These are phyloP conservation scores for Eimeria sp. DNA, from an alignment of 169 alveolate species.

Conservation along the genomic window DNA sequence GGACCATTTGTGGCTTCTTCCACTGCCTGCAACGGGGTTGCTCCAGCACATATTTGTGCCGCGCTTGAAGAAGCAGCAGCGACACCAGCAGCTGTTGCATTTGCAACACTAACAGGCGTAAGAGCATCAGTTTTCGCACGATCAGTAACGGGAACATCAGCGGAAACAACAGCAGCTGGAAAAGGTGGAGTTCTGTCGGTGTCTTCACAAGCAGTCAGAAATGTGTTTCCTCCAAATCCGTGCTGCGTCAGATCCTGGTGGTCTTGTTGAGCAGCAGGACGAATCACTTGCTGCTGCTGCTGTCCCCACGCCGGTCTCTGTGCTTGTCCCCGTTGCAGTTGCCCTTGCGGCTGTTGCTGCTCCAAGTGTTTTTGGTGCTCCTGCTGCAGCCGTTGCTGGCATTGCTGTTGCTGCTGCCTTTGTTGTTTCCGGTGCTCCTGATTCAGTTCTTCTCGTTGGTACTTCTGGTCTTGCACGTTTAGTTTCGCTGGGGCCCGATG, in stretches of 20 bases:
- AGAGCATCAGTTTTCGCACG: not conserved
- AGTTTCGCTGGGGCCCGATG: not conserved
- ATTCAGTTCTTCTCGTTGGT: not conserved
- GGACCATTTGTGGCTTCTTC: not conserved
- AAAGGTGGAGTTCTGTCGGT: not conserved
- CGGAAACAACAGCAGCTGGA: not conserved
- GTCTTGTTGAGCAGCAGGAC: not conserved
- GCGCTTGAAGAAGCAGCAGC: slow-evolving; percentile 7
- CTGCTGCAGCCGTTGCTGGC: not conserved
- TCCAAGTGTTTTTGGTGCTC: not conserved
- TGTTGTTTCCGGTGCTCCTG: slow-evolving; percentile 1
- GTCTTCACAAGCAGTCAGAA: slow-evolving; percentile 40
- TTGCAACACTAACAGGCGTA: not conserved
- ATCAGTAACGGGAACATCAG: not conserved
- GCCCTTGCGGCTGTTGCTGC: not conserved
- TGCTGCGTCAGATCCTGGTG: not conserved
- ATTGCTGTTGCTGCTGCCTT: not conserved
- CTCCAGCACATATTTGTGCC: not conserved
- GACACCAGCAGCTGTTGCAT: not conserved
- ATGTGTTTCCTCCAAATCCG: not conserved
- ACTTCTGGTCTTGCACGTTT: not conserved
- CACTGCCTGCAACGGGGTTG: not conserved
- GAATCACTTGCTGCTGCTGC: not conserved
- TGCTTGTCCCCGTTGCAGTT: not conserved
- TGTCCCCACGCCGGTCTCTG: not conserved